Evolutionary conservation across 106 monocot species (phyloP).

Genomic region (Dendrobium officinale): DNA sequence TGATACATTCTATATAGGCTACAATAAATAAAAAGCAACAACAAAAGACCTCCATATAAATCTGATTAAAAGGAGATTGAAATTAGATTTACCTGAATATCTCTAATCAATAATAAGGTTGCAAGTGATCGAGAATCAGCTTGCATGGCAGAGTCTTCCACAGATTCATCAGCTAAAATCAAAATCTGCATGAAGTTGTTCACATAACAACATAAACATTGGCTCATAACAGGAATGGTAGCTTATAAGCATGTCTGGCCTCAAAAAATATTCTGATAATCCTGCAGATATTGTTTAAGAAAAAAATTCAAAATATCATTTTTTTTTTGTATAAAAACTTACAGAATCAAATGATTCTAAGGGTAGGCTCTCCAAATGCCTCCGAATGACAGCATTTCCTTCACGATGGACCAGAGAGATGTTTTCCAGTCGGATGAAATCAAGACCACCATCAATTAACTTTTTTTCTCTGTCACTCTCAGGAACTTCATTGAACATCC

Average conservation of each 20-base stretch:
- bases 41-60: background rate
- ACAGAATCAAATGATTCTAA: constrained; percentile 68
- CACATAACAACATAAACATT: background rate
- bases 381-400: constrained; percentile 67
- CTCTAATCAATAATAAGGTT: constrained; percentile 60
- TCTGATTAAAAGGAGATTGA: background rate
- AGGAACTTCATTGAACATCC: constrained; percentile 76
- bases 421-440: constrained; percentile 40
- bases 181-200: constrained; percentile 32
- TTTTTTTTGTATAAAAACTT: constrained; percentile 9
- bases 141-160: constrained; percentile 73
- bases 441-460: constrained; percentile 48
- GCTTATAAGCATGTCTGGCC: background rate
- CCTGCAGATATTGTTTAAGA: background rate
- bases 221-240: background rate
- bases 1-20: constrained; percentile 28
- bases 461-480: constrained; percentile 59
- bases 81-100: constrained; percentile 49
- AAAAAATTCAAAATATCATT: background rate
- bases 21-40: background rate
- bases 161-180: constrained; percentile 76
- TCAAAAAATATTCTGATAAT: too few species aligned
- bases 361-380: constrained; percentile 58
- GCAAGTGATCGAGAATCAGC: constrained; percentile 77
- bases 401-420: constrained; percentile 48